Conservation (phyloP, 192 early-diverging fungal species). For the Backusella sp. region DNA sequence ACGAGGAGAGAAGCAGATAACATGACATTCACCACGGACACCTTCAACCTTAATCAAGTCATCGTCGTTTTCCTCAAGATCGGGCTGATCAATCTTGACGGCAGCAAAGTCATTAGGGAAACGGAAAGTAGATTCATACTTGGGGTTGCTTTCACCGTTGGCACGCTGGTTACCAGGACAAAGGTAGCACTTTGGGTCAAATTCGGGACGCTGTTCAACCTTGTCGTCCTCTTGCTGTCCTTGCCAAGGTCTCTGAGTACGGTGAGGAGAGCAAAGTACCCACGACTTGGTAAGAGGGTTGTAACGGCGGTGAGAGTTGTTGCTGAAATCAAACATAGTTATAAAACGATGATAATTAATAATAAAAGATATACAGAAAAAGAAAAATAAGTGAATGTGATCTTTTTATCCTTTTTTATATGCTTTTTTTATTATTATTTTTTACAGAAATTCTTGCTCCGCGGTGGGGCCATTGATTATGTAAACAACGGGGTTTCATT, state of each 20-base stretch:
- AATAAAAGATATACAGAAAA: conserved; percentile 2
- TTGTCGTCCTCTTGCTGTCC: conserved; percentile 61
- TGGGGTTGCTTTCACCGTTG: conserved; percentile 69
- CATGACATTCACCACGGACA: conserved; percentile 76
- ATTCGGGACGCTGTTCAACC: conserved; percentile 45
- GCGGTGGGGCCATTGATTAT: conserved; percentile 19
- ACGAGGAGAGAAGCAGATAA: conserved; percentile 88
- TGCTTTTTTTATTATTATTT: neutral
- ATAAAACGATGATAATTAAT: neutral
- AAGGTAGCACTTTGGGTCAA: conserved; percentile 80
- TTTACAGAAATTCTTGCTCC: conserved; percentile 12
- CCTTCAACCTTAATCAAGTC: conserved; percentile 57
- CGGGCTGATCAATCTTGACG: conserved; percentile 62
- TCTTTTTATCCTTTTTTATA: neutral
- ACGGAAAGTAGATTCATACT: conserved; percentile 75
- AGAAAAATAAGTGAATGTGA: neutral
- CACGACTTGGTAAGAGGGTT: conserved; percentile 90
- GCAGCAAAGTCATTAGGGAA: conserved; percentile 96
- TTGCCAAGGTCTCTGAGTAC: conserved; percentile 91
- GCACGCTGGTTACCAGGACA: conserved; percentile 85
- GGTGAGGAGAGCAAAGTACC: conserved; percentile 95
- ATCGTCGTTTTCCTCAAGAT: conserved; percentile 20
- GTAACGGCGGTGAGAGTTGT: conserved; percentile 80
- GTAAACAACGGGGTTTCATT: conserved; percentile 12
- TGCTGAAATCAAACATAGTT: conserved; percentile 46